These are phyloP conservation scores for Sarocladium brachiariae DNA, from an alignment of 2,329 filamentous ascomycete species.

Conservation along the genomic window DNA sequence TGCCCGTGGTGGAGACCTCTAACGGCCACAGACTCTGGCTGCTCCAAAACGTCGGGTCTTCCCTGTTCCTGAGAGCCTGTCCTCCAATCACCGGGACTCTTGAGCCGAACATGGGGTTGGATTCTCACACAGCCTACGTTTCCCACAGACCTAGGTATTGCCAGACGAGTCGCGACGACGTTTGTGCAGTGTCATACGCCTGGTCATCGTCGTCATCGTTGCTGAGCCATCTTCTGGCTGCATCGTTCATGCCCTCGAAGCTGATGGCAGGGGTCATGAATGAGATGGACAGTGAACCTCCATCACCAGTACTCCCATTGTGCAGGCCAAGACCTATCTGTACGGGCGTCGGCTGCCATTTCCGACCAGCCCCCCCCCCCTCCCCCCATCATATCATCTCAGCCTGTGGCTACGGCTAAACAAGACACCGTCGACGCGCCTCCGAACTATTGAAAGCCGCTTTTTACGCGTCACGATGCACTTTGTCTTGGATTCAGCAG, in stretches of 20 bases:
- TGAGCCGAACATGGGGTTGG: neutral
- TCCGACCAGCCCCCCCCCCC: neutral
- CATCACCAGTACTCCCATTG: neutral
- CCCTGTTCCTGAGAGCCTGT: neutral
- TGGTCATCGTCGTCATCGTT: neutral
- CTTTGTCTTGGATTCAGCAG: neutral
- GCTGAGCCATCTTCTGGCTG: neutral
- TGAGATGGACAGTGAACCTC: neutral
- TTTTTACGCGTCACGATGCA: slow-evolving; percentile 1
- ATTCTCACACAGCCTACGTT: slow-evolving; percentile 3
- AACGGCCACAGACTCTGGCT: neutral
- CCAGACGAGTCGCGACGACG: neutral
- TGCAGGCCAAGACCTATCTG: slow-evolving; percentile 4
- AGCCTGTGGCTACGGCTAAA: neutral
- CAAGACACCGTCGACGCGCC: neutral
- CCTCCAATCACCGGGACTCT: neutral
- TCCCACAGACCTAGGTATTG: slow-evolving; percentile 7
- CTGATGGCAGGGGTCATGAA: neutral
- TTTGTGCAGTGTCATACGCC: neutral
- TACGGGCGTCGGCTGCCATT: neutral
- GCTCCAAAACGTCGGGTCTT: slow-evolving; percentile 2
- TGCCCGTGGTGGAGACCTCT: slow-evolving; percentile 3
- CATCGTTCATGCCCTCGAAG: neutral
- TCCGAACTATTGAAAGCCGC: slow-evolving; percentile 4
- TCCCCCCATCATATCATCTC: neutral